These are phyloP conservation scores for Botrytis deweyae DNA, from an alignment of 2,329 filamentous ascomycete species.

Conservation along the genomic window DNA sequence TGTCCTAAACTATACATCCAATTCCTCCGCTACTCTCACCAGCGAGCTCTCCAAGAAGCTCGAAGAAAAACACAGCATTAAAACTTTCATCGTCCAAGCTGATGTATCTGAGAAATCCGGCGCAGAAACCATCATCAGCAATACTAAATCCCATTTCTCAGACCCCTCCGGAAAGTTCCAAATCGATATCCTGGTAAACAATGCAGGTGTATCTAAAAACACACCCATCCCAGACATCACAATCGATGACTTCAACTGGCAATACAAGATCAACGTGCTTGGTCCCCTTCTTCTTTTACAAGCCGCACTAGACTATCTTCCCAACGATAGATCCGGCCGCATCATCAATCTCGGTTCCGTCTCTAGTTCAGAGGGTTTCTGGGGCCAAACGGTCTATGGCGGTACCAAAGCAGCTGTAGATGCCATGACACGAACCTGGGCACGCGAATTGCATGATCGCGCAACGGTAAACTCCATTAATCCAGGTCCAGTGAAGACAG, in stretches of 20 bases:
- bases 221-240: conserved; percentile 62
- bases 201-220: conserved; percentile 72
- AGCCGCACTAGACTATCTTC: conserved; percentile 68
- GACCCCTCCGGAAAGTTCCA: conserved; percentile 54
- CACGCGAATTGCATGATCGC: conserved; percentile 59
- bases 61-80: conserved; percentile 55
- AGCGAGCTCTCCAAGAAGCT: conserved; percentile 57
- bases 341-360: conserved; percentile 63
- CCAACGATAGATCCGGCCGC: conserved; percentile 62
- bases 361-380: conserved; percentile 52
- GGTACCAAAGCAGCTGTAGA: conserved; percentile 67
- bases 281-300: conserved; percentile 78
- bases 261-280: conserved; percentile 79
- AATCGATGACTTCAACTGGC: conserved; percentile 63
- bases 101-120: conserved; percentile 65
- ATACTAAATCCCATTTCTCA: conserved; percentile 58
- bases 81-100: conserved; percentile 64
- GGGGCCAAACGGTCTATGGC: conserved; percentile 59
- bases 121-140: conserved; percentile 57
- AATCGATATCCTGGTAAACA: conserved; percentile 85
- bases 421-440: conserved; percentile 68
- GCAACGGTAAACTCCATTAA: conserved; percentile 66
- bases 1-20: conserved; percentile 65
- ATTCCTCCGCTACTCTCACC: conserved; percentile 54
- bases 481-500: conserved; percentile 64